These are phyloP conservation scores for Dimargaris xerosporica DNA, from an alignment of 192 early-diverging fungal genomes.

Conservation along the genomic window DNA sequence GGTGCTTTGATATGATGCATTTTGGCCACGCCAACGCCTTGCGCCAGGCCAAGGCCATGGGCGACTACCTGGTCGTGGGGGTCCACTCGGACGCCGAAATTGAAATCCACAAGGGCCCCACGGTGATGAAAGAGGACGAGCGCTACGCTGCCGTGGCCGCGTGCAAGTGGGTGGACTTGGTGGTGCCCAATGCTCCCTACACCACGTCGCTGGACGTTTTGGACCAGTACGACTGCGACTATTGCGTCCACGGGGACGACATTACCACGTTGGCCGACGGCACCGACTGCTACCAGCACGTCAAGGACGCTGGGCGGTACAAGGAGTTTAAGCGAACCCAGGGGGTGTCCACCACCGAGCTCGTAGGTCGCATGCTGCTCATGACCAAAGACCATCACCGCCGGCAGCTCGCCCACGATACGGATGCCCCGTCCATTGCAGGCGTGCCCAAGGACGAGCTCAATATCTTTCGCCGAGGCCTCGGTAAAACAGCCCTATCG, in stretches of 20 bases:
- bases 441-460: constrained; percentile 43
- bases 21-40: constrained; percentile 94
- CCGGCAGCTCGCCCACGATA: constrained; percentile 29
- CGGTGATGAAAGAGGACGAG: constrained; percentile 92
- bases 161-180: constrained; percentile 93
- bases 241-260: constrained; percentile 95
- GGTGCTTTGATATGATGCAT: constrained; percentile 97
- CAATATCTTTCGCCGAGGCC: constrained; percentile 35
- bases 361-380: constrained; percentile 89
- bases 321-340: constrained; percentile 91
- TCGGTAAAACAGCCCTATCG: constrained; percentile 22
- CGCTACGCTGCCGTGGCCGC: constrained; percentile 88
- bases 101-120: constrained; percentile 86
- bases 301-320: constrained; percentile 91
- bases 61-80: constrained; percentile 86
- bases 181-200: constrained; percentile 87
- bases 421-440: constrained; percentile 32
- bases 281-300: constrained; percentile 88
- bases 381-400: constrained; percentile 81
- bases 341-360: constrained; percentile 92
- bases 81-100: constrained; percentile 93
- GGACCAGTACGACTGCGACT: constrained; percentile 79
- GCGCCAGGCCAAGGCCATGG: constrained; percentile 90
- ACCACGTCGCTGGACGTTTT: constrained; percentile 73
- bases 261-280: constrained; percentile 94